Base-by-base conservation (phyloP, 2,329 filamentous ascomycete species). In the Polytolypa hystricis region DNA sequence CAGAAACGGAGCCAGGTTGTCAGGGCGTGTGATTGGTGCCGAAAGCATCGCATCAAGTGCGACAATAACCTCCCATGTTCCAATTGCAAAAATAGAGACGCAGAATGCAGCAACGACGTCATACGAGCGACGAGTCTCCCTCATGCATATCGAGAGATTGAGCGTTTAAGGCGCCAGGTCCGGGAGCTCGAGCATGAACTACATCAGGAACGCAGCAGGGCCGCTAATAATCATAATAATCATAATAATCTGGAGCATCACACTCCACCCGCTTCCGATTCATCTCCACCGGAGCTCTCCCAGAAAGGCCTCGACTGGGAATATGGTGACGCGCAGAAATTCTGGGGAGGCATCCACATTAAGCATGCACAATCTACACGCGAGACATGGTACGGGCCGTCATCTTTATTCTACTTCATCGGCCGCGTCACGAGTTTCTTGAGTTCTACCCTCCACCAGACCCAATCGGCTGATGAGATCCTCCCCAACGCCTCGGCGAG, bases 361-460 rank as follows among this genome's bases (percentile, higher is more conserved):
- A 51, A 55, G 12, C 59, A 56, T 1, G 54, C 59, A 0, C 50
- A 56, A 4, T 56, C 56, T 1, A 55, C 53, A 14, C 54, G 61
- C 37, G 50, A 50, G 12, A 56, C 60, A 8, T 67, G 58, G 45
- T 69, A 65, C 44, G 67, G 66, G 2, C 56, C 63, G 0, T 57
- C 64, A 2, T 70, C 67, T 4, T 46, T 56, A 9, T 61, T 60
- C 41, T 69, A 64, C 49, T 70, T 68, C 44, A 60, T 67, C 35
- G 51, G 52, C 11, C 58, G 63, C 21, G 56, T 70, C 37, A 60
- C 51, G 10, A 42, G 45, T 5, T 66, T 57, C 41, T 45, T 69
- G 9, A 49, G 47, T 25, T 48, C 46, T 9, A 43, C 49, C 0
- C 39, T 64, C 4, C 53, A 61, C 20, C 54, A 60, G 33, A 38